These are phyloP conservation scores for Asclepias syriaca DNA, from an alignment of 257 asterid species.

Conservation along the genomic window DNA sequence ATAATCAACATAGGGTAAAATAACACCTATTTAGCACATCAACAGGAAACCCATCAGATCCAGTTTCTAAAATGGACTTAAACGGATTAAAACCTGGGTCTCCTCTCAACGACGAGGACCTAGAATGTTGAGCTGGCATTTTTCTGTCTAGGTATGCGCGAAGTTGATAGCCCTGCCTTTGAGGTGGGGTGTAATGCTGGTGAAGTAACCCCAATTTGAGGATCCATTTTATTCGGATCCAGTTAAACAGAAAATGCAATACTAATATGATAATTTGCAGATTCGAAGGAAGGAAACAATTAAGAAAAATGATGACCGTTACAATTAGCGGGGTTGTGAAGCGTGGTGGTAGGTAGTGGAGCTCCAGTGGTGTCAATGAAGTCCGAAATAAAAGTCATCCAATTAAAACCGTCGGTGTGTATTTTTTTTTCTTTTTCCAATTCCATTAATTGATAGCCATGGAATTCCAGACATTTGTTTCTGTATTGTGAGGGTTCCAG, in stretches of 20 bases:
- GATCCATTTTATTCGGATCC: slow-evolving; percentile 47
- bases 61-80: slow-evolving; percentile 28
- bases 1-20: too few species aligned
- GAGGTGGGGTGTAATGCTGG: slow-evolving; percentile 46
- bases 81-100: slow-evolving; percentile 29
- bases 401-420: slow-evolving; percentile 25
- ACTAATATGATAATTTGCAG: slow-evolving; percentile 13
- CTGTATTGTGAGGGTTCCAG: not conserved
- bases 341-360: slow-evolving; percentile 22
- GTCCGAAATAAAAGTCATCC: slow-evolving; percentile 62
- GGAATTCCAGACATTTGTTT: not conserved
- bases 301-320: slow-evolving; percentile 39
- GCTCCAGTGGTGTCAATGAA: slow-evolving; percentile 35
- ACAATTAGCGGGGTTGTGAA: slow-evolving; percentile 15
- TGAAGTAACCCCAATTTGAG: slow-evolving; percentile 46
- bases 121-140: slow-evolving; percentile 42
- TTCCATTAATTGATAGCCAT: not conserved
- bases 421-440: not conserved
- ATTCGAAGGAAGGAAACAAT: slow-evolving; percentile 18
- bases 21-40: too few species aligned
- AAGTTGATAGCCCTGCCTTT: slow-evolving; percentile 41
- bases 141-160: slow-evolving; percentile 61
- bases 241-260: slow-evolving; percentile 2
- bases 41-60: too few species aligned
- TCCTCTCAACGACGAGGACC: slow-evolving; percentile 12